Base-by-base conservation (phyloP, 495 filamentous ascomycete genomes). In the Aspergillus sparsus region DNA sequence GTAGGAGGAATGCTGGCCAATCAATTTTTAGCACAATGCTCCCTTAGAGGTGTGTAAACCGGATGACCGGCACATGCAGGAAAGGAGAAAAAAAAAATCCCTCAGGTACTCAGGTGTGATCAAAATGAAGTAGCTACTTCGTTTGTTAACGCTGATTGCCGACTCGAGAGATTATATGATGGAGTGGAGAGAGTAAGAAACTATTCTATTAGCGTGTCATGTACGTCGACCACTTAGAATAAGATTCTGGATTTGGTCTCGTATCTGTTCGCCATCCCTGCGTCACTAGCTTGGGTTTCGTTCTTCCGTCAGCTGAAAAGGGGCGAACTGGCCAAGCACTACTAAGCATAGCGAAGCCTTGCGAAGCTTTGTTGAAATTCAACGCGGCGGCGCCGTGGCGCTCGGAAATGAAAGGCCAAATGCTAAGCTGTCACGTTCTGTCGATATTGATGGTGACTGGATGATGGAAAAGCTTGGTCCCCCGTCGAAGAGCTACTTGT, bases 331-430 rank as follows among this genome's bases (percentile, higher is more conserved):
- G 35, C 11, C 15, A 51, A 51, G 49, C 11, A 51, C 44, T 31
- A 47, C 55, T 49, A 58, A 58, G 55, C 5, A 35, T 36, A 10
- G 55, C 46, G 46, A 57, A 57, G 55, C 54, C 47, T 12, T 47
- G 27, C 13, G 8, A 53, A 53, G 50, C 51, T 33, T 55, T 34
- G 37, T 31, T 27, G 53, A 45, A 55, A 41, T 41, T 27, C 46
- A 34, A 12, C 39, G 41, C 39, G 1, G 27, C n/a, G 53, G 39
- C 16, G 27, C 35, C 13, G 44, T 18, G n/a, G n/a, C 15, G 9
- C 15, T 21, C 27, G n/a, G 44, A 47, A 7, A 47, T 47, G 16
- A 47, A 46, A 58, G 27, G 55, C 55, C 51, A 44, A 18, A 34
- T 33, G 27, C 49, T 31, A 51, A 51, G 49, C 11, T 44, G 8